phyloP scores from a whole-genome alignment of 1,139 yeast genomes.

The Debaryomyces fabryi region DNA sequence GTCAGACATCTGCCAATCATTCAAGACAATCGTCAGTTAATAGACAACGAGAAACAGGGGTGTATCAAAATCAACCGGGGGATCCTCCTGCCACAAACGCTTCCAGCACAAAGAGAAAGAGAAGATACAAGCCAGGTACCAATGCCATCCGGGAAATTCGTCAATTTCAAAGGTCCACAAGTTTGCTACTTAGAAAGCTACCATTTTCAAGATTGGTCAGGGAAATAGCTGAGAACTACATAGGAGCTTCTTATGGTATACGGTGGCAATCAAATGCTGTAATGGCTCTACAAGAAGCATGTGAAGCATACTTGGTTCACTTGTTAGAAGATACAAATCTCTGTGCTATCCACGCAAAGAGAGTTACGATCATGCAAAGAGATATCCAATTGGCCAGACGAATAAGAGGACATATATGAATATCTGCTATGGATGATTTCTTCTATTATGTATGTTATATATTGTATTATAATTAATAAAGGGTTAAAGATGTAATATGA shows the following conservation, averaged over 20 bases:
- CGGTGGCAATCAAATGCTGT: conserved; percentile 93
- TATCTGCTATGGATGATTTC: not conserved
- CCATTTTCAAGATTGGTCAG: conserved; percentile 90
- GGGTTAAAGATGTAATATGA: not conserved
- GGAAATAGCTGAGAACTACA: conserved; percentile 76
- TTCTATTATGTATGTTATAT: not conserved
- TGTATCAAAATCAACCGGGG: conserved; percentile 54
- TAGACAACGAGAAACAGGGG: conserved; percentile 33
- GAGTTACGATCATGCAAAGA: conserved; percentile 93
- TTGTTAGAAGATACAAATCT: conserved; percentile 87
- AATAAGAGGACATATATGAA: conserved; percentile 61
- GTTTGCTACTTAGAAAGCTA: conserved; percentile 72
- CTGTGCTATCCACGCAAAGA: conserved; percentile 89
- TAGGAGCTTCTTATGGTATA: conserved; percentile 59
- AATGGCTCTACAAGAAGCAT: conserved; percentile 88
- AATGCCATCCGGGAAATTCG: conserved; percentile 78
- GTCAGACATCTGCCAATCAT: conserved; percentile 11
- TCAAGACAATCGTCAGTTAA: conserved; percentile 11
- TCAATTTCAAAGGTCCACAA: conserved; percentile 76
- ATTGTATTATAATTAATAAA: conserved; percentile 6
- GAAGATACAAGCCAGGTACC: conserved; percentile 72
- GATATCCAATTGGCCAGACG: conserved; percentile 91
- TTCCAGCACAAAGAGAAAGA: conserved; percentile 31
- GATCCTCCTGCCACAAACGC: conserved; percentile 40
- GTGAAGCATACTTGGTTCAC: conserved; percentile 86